Evolutionary conservation across 2,329 filamentous ascomycete genomes (phyloP), one percentile per base, ranked within the genome.

Genomic region (Grosmannia clavigera): DNA sequence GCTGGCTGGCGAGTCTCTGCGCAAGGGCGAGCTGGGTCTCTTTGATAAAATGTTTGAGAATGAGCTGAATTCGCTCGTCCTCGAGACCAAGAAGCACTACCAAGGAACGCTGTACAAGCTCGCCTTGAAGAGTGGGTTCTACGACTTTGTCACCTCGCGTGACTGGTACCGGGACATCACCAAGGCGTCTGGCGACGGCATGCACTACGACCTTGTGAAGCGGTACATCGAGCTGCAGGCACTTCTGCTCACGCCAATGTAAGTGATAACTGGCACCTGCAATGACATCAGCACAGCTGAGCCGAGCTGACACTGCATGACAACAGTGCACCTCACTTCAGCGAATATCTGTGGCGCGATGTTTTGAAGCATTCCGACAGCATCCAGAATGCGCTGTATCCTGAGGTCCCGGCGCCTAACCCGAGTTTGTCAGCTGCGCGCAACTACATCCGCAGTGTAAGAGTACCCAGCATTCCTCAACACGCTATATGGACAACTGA

Each of bases 41-140:
- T 90, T 96, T 76, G 94, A 99, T 70, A 82, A 85, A 61, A 79
- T 97, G 55, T 97, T 99, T 70, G 83, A 90, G 69, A 97, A 99
- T 71, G 92, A 99, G 74, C 82, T 99, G 77, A 94, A 95, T 71
- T 78, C 81, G 5, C 77, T 95, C 11, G 87, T 92, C n/a, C 79
- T 81, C 56, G 88, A 96, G 73, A 84, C 91, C 16, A 83, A 82
- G 67, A 79, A 85, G 67, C 85, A 94, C 70, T 97, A 96, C 76
- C 79, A 84, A 64, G 80, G 82, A 56, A 92, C 88, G 27, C 83
- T 88, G 72, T 95, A 89, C 79, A 91, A 91, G 76, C 80, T 90
- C 64, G 90, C 90, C n/a, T 78, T 95, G 63, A 92, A 94, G 76
- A 83, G 86, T 16, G 87, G 84, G 27, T 86, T 95, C 70, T 97